Evolutionary conservation across 805 yeast species (phyloP).

Genomic region (Monosporozyma solicola): DNA sequence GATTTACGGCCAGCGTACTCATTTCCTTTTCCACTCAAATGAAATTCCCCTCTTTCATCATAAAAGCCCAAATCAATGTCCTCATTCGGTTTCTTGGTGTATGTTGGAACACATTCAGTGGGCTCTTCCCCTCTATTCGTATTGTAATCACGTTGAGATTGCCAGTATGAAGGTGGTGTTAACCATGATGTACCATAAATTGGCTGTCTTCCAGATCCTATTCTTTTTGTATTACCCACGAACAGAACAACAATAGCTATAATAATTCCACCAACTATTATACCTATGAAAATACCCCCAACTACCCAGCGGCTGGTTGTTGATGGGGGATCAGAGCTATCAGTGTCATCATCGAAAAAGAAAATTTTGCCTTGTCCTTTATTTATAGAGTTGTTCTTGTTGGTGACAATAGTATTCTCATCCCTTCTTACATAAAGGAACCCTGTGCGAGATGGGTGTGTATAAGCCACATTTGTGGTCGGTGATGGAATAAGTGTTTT

Average conservation of each 20-base stretch:
- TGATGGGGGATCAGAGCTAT: neutral
- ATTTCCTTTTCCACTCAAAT: constrained; percentile 23
- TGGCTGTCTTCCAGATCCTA: constrained; percentile 37
- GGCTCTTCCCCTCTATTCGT: constrained; percentile 22
- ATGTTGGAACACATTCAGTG: constrained; percentile 50
- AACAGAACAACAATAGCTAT: constrained; percentile 1
- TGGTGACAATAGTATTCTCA: neutral
- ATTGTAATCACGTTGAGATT: constrained; percentile 49
- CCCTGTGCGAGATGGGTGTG: neutral
- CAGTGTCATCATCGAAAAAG: neutral
- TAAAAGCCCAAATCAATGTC: constrained; percentile 66
- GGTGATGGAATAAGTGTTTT: neutral
- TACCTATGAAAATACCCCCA: neutral
- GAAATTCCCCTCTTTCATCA: constrained; percentile 49
- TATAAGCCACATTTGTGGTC: neutral
- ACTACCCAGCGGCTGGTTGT: neutral
- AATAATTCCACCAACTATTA: neutral
- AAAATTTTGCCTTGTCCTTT: neutral
- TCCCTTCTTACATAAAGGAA: neutral
- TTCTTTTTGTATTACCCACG: constrained; percentile 7
- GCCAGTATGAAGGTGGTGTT: constrained; percentile 49
- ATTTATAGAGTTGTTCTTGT: neutral
- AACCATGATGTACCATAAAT: constrained; percentile 62
- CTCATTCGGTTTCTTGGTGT: constrained; percentile 53
- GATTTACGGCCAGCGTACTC: constrained; percentile 1